These are phyloP conservation scores for Colletotrichum tropicale DNA, from an alignment of 2,329 filamentous ascomycete genomes.

Conservation along the genomic window DNA sequence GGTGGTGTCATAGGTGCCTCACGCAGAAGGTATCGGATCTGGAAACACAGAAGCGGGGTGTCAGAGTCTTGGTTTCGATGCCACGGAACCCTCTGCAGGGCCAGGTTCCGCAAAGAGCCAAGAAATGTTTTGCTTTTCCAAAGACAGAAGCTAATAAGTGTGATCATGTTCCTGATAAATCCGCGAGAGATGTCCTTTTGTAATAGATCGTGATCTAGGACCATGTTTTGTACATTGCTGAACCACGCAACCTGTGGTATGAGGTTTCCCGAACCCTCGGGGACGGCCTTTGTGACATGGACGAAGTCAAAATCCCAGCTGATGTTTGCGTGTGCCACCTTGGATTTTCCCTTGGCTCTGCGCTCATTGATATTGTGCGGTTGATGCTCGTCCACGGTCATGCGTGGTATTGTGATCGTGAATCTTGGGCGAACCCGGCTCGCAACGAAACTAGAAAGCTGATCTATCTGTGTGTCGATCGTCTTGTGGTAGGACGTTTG, in stretches of 20 bases:
- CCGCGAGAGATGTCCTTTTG: neutral
- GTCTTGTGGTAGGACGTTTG: neutral
- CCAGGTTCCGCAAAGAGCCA: neutral
- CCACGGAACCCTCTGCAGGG: neutral
- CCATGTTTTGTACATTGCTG: neutral
- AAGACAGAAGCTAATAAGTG: neutral
- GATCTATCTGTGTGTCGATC: neutral
- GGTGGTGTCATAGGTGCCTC: neutral
- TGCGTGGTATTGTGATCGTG: neutral
- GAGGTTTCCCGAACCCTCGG: neutral
- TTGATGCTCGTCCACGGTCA: neutral
- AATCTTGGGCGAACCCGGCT: neutral
- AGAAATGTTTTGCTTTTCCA: neutral
- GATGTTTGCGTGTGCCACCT: neutral
- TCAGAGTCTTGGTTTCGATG: rapidly evolving
- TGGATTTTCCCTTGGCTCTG: neutral
- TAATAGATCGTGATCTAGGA: neutral
- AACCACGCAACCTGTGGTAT: neutral
- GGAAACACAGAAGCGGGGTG: neutral
- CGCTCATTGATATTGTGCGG: neutral
- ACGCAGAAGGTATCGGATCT: neutral
- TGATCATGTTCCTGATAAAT: neutral
- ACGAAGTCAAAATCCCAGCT: neutral
- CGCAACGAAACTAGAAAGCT: neutral
- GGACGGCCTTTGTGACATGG: neutral